These are phyloP conservation scores for Amaranthus palmeri DNA, from an alignment of 148 eudicot species.

Conservation along the genomic window DNA sequence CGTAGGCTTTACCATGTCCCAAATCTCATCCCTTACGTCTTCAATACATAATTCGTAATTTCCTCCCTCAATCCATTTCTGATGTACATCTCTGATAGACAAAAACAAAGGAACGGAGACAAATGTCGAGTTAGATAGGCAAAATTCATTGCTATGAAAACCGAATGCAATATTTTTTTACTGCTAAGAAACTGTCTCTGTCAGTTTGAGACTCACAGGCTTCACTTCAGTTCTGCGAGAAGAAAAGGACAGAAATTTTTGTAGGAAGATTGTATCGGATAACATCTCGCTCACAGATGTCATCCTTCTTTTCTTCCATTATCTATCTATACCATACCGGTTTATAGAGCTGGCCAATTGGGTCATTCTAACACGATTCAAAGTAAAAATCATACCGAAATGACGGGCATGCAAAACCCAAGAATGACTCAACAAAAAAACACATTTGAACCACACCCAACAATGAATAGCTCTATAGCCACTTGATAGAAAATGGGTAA, in stretches of 20 bases:
- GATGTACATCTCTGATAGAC: slow-evolving; percentile 85
- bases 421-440: too few relatives aligned
- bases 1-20: slow-evolving; percentile 99
- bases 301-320: slow-evolving; percentile 62
- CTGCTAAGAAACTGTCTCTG: slow-evolving; percentile 36
- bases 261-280: slow-evolving; percentile 88
- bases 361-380: too few relatives aligned
- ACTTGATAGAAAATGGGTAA: too few relatives aligned
- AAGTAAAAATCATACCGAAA: too few relatives aligned
- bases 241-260: slow-evolving; percentile 58
- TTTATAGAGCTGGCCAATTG: too few relatives aligned
- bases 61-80: slow-evolving; percentile 99
- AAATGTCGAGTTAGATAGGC: neutral
- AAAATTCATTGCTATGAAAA: neutral
- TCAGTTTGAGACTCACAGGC: slow-evolving; percentile 52
- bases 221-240: slow-evolving; percentile 44
- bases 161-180: neutral
- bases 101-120: neutral
- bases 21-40: slow-evolving; percentile 95
- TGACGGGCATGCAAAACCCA: too few relatives aligned
- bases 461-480: too few relatives aligned
- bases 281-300: slow-evolving; percentile 60
- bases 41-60: slow-evolving; percentile 94
- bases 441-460: too few relatives aligned
- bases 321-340: neutral